Evolutionary conservation across 129 eudicot species (phyloP).

Genomic region (Tanacetum coccineum): DNA sequence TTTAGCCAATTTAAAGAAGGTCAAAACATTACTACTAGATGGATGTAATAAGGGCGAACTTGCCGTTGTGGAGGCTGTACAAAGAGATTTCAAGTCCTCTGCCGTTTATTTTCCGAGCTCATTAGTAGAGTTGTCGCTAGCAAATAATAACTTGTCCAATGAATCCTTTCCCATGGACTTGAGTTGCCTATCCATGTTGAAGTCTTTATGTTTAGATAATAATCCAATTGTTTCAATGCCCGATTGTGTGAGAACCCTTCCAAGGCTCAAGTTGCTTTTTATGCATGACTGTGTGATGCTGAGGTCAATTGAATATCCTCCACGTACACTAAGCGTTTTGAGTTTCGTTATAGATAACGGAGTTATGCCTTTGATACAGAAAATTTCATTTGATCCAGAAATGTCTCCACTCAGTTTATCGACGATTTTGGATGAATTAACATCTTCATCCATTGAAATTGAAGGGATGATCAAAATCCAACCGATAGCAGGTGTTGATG

Average conservation of each 20-base stretch:
- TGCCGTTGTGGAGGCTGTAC: background rate
- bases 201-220: conserved; percentile 7
- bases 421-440: background rate
- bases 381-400: conserved; percentile 6
- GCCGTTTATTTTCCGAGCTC: background rate
- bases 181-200: conserved; percentile 6
- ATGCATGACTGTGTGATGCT: background rate
- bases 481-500: conserved; percentile 7
- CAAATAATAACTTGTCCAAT: background rate
- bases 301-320: conserved; percentile 15
- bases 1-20: background rate
- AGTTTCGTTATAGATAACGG: too few relatives aligned
- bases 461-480: conserved; percentile 19
- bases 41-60: background rate
- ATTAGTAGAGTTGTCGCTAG: background rate
- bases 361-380: background rate
- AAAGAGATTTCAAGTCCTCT: background rate
- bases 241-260: conserved; percentile 2
- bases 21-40: background rate
- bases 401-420: conserved; percentile 13
- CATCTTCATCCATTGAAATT: conserved; percentile 13
- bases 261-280: background rate
- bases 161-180: conserved; percentile 9
- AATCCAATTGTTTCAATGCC: conserved; percentile 16
- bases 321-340: background rate